These are phyloP conservation scores for Colletotrichum truncatum DNA, from an alignment of 2,329 filamentous ascomycete species.

Conservation along the genomic window DNA sequence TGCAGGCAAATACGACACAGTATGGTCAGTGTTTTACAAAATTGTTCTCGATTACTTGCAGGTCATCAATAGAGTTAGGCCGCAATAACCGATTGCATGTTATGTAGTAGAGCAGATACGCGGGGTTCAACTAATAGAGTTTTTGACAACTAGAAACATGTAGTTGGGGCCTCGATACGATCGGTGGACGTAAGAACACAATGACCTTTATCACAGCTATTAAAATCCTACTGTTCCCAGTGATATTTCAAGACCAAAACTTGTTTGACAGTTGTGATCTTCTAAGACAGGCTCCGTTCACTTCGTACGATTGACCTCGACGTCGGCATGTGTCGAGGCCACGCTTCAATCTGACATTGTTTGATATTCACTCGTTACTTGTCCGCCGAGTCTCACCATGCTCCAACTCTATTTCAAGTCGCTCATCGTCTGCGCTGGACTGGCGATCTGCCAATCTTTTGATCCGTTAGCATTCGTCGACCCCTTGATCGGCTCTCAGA, in stretches of 20 bases:
- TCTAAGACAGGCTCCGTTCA: too few species aligned
- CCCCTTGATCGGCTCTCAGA: constrained; percentile 63
- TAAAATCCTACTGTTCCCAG: too few species aligned
- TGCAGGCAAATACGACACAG: neutral
- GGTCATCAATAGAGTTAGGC: too few species aligned
- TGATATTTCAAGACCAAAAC: too few species aligned
- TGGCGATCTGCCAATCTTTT: constrained; percentile 32
- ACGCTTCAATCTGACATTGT: too few species aligned
- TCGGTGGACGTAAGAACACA: neutral
- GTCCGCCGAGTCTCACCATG: neutral
- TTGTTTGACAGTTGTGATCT: too few species aligned
- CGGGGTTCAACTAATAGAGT: constrained; percentile 7
- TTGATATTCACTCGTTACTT: too few species aligned
- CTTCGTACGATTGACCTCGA: too few species aligned
- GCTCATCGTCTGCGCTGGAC: constrained; percentile 32
- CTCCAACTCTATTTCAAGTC: neutral
- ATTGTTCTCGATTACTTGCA: neutral
- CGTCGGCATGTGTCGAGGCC: too few species aligned
- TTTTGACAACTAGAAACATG: neutral
- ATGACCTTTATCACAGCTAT: neutral
- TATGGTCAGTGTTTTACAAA: neutral
- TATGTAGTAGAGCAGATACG: neutral
- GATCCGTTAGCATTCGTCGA: constrained; percentile 37
- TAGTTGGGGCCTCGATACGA: neutral
- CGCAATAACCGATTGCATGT: too few species aligned